A percentile compares a stretch with the other conserved stretches of the same genome.
These are phyloP conservation scores for Fusarium nodosum DNA, from an alignment of 2,329 filamentous ascomycete genomes.

Conservation along the genomic window DNA sequence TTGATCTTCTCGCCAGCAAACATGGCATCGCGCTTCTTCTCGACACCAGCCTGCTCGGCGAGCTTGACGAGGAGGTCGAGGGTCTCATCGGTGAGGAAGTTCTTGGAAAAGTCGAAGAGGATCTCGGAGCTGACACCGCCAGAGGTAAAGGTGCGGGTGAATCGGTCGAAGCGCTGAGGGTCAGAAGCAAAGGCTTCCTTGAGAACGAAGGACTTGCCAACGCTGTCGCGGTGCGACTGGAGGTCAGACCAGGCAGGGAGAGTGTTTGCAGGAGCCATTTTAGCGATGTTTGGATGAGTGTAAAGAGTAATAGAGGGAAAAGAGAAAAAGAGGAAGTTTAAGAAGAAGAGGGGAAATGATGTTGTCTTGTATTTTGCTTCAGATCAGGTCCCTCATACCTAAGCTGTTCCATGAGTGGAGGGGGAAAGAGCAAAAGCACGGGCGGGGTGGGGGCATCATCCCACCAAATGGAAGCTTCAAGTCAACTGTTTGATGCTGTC, in stretches of 20 bases:
- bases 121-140: constrained; percentile 86
- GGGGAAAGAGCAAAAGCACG: constrained; percentile 27
- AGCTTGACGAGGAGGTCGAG: constrained; percentile 88
- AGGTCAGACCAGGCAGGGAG: constrained; percentile 91
- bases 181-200: constrained; percentile 95
- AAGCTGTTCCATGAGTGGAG: constrained; percentile 31
- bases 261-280: constrained; percentile 86
- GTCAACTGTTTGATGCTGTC: constrained; percentile 18
- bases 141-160: constrained; percentile 87
- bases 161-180: constrained; percentile 88
- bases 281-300: constrained; percentile 15
- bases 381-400: constrained; percentile 17
- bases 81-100: constrained; percentile 95
- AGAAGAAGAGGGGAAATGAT: constrained; percentile 38
- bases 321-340: constrained; percentile 3
- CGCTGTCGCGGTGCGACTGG: constrained; percentile 87
- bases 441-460: constrained; percentile 44
- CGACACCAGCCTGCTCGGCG: constrained; percentile 89
- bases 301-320: background rate
- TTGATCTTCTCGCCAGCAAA: constrained; percentile 99
- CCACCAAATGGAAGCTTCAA: constrained; percentile 42
- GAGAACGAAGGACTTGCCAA: constrained; percentile 90
- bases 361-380: constrained; percentile 32
- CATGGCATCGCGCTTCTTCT: constrained; percentile 96
- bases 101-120: constrained; percentile 99